Percentiles rank a stretch among this genome's conserved stretches.
Evolutionary conservation across 1,284 basidiomycete genomes (phyloP).

Genomic region (Kalmanozyma brasiliensis): DNA sequence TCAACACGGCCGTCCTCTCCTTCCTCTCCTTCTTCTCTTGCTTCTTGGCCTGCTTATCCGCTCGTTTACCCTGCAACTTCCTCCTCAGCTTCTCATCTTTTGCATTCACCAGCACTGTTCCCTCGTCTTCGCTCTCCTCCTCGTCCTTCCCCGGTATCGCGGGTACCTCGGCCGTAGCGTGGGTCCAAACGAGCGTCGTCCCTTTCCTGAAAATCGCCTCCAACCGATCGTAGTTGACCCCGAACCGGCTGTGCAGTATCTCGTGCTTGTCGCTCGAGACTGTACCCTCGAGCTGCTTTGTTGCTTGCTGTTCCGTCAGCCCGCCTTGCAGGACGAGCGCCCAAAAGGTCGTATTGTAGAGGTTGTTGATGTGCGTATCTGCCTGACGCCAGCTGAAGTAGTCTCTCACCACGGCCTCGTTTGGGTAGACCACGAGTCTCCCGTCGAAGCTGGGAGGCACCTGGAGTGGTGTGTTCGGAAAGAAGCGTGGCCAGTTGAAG

Average conservation of each 20-base stretch:
- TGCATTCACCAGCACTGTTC: slow-evolving; percentile 16
- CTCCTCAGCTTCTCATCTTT: slow-evolving; percentile 36
- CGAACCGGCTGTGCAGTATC: slow-evolving; percentile 82
- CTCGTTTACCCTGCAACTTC: slow-evolving; percentile 21
- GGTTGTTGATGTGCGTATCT: slow-evolving; percentile 97
- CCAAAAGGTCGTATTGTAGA: slow-evolving; percentile 98
- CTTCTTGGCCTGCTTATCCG: slow-evolving; percentile 28
- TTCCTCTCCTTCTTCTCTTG: slow-evolving; percentile 41
- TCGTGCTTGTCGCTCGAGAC: slow-evolving; percentile 90
- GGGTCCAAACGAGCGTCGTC: slow-evolving; percentile 78
- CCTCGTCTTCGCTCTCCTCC: not conserved
- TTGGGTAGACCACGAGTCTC: slow-evolving; percentile 82
- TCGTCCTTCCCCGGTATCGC: not conserved
- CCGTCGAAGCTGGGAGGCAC: slow-evolving; percentile 94
- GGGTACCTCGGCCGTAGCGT: not conserved
- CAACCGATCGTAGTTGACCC: slow-evolving; percentile 87
- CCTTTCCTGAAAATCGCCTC: slow-evolving; percentile 84
- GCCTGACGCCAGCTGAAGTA: slow-evolving; percentile 96
- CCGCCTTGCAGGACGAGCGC: slow-evolving; percentile 84
- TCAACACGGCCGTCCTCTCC: slow-evolving; percentile 30
- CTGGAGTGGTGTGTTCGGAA: slow-evolving; percentile 76
- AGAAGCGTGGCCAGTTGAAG: slow-evolving; percentile 82
- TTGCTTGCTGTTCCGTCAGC: slow-evolving; percentile 81
- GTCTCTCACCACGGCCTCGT: slow-evolving; percentile 78
- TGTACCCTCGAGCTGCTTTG: slow-evolving; percentile 80